Conservation (phyloP, 2,329 filamentous ascomycete genomes). For the Sarocladiaceae sp. region DNA sequence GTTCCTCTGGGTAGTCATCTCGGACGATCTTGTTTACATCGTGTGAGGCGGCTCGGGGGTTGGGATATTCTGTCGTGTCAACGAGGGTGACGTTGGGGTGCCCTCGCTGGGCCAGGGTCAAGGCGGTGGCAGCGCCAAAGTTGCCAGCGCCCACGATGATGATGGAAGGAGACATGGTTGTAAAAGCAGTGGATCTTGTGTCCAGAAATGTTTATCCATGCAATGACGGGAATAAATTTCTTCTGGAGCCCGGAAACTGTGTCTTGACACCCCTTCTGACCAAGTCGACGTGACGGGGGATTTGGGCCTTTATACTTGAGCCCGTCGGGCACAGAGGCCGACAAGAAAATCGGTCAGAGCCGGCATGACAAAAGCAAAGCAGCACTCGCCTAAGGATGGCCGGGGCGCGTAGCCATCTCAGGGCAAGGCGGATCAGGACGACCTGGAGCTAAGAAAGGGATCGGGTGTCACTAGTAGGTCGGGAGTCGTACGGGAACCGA, state of each 20-base stretch:
- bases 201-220: not conserved
- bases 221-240: too few relatives aligned
- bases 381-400: not conserved
- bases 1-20: slow-evolving; percentile 33
- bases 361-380: slow-evolving; percentile 6
- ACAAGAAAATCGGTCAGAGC: slow-evolving; percentile 2
- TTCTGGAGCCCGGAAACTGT: too few relatives aligned
- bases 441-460: not conserved
- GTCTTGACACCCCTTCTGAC: too few relatives aligned
- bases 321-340: not conserved
- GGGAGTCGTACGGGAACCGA: not conserved
- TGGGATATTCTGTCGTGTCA: slow-evolving; percentile 29
- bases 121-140: slow-evolving; percentile 37
- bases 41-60: slow-evolving; percentile 38
- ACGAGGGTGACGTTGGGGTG: slow-evolving; percentile 27
- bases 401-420: not conserved
- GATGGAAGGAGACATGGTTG: slow-evolving; percentile 15
- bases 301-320: slow-evolving; percentile 7
- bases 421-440: not conserved
- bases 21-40: slow-evolving; percentile 39
- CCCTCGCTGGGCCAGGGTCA: slow-evolving; percentile 25
- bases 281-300: not conserved
- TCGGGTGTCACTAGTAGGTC: not conserved
- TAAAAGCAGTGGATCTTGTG: too few relatives aligned
- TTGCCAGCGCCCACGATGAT: slow-evolving; percentile 37